phyloP scores from a whole-genome alignment of 2,329 filamentous ascomycete genomes.

The Nothophoma quercina region DNA sequence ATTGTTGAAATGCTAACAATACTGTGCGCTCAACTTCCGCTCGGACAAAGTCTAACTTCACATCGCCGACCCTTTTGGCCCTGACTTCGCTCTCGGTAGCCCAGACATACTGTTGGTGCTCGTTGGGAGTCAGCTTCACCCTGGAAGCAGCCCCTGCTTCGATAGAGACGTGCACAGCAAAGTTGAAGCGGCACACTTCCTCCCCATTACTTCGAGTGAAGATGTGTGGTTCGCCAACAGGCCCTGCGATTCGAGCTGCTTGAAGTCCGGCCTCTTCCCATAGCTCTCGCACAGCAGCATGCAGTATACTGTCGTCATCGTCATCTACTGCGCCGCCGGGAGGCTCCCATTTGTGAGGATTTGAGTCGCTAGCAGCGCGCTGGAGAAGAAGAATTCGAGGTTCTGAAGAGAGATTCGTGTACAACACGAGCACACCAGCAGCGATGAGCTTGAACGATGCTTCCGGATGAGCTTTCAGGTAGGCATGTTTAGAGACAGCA shows the following conservation, averaged over 20 bases:
- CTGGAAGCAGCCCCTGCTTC: neutral
- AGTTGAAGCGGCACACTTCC: neutral
- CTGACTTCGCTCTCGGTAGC: constrained; percentile 1
- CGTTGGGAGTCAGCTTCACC: neutral
- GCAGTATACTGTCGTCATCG: constrained; percentile 53
- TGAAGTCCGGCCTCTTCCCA: constrained; percentile 57
- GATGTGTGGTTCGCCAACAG: constrained; percentile 9
- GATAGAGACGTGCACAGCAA: neutral
- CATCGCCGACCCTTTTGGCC: neutral
- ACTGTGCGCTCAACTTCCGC: constrained; percentile 1
- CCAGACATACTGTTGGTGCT: constrained; percentile 10
- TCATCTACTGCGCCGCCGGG: constrained; percentile 60
- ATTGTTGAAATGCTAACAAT: neutral
- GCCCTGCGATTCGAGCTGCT: constrained; percentile 33
- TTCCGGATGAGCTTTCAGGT: neutral
- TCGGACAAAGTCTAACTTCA: neutral
- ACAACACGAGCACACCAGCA: constrained; percentile 7
- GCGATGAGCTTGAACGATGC: neutral
- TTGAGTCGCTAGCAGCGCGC: constrained; percentile 55
- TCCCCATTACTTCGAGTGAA: constrained; percentile 16
- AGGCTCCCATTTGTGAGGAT: constrained; percentile 58
- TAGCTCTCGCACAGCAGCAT: constrained; percentile 58
- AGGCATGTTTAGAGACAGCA: constrained; percentile 1
- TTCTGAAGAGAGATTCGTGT: neutral
- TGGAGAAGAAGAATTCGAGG: constrained; percentile 56